phyloP scores from a whole-genome alignment of 345 rosid genomes.

The Gossypium australe region DNA sequence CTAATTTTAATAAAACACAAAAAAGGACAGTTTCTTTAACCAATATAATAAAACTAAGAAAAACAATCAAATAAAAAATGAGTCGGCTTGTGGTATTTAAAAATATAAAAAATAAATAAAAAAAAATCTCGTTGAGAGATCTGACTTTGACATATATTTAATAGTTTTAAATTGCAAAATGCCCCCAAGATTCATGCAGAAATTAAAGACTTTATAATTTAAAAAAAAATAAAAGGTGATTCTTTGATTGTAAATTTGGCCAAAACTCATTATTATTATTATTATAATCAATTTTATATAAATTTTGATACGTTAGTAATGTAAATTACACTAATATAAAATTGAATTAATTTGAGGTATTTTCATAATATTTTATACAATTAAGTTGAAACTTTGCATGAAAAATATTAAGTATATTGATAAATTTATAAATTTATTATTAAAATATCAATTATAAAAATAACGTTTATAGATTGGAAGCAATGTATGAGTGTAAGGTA shows the following conservation, averaged over 20 bases:
- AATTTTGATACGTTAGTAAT: too few relatives aligned
- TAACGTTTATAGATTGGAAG: background rate
- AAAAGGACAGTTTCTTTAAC: too few relatives aligned
- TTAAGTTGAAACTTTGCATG: too few relatives aligned
- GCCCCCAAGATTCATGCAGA: background rate
- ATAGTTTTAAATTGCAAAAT: background rate
- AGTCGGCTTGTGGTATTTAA: background rate
- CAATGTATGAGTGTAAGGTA: background rate
- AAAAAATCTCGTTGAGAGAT: background rate
- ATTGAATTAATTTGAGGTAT: too few relatives aligned
- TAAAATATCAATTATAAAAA: too few relatives aligned
- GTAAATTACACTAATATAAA: too few relatives aligned
- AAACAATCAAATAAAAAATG: background rate
- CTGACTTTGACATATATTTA: background rate
- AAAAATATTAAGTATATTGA: background rate
- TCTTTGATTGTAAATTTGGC: too few relatives aligned
- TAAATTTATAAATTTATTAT: too few relatives aligned
- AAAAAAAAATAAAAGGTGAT: background rate
- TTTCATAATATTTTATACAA: too few relatives aligned
- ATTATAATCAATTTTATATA: too few relatives aligned
- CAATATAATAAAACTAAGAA: background rate
- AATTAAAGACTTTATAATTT: background rate
- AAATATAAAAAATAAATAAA: background rate
- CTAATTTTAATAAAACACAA: too few relatives aligned
- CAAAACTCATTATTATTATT: too few relatives aligned